Evolutionary conservation across 192 early-diverging fungal genomes (phyloP), one percentile per base, ranked within the genome.

Genomic region (Helicostylum pulchrum): DNA sequence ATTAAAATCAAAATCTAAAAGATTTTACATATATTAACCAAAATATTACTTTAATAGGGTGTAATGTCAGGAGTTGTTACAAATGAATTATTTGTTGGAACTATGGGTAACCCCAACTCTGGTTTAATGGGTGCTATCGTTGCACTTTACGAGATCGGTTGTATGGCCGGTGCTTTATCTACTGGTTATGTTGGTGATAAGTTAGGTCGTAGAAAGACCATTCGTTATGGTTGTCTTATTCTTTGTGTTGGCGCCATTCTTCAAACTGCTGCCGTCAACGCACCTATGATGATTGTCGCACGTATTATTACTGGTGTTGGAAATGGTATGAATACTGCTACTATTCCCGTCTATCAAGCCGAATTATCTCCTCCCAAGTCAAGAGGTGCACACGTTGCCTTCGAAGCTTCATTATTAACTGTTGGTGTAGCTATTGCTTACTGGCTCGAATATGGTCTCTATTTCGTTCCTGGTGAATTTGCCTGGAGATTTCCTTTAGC

Each of bases 221-320:
- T 74, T 20, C 56, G 65, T 62, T 12, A 52, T 42, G 72, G 72
- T 34, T 68, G 66, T 62, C 45, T 64, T 59, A 74, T 74, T 47
- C 66, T 74, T 12, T 30, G 23, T 53, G 49, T 74, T 42, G 72
- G 72, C 61, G 66, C 66, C 10, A 61, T 67, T 32, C 30, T 74
- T 7, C 65, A 68, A 60, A 66, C 66, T 46, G 65, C 66, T 14
- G 31, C 65, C 34, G 51, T 74, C 43, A 53, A 67, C n/a, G 12
- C 39, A 14, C 55, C 36, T 26, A 67, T 68, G 66, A 74, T 74
- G 72, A 74, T 74, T 49, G 62, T 57, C 43, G 72, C 72, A 65
- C 66, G 72, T 61, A 68, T 74, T n/a, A 50, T 74, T 48, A 70
- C 73, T 46, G 73, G 73, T 70, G 53, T 75, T n/a, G 66, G 73